phyloP scores from a whole-genome alignment of 441 rosid species.

The Erodium texanum region DNA sequence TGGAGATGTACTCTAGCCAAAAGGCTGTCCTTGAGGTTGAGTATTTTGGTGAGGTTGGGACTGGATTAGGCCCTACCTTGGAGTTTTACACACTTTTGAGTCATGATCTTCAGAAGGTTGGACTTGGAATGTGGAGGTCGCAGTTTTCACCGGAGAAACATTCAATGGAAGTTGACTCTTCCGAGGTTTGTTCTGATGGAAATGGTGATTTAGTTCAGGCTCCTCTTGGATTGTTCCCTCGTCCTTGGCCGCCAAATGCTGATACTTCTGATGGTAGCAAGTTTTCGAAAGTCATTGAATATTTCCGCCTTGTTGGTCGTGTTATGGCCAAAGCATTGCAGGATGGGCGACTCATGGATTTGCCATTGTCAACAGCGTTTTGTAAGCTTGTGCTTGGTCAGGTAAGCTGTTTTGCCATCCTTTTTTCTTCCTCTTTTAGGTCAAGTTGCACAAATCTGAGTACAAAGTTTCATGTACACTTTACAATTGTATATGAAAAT shows the following conservation, averaged over 20 bases:
- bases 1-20: constrained; percentile 99
- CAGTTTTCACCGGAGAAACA: constrained; percentile 38
- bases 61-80: constrained; percentile 96
- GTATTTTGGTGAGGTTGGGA: constrained; percentile 99
- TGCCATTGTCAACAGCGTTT: constrained; percentile 76
- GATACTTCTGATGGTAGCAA: constrained; percentile 70
- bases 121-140: constrained; percentile 96
- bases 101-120: constrained; percentile 79
- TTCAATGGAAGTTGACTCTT: constrained; percentile 42
- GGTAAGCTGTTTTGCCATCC: constrained; percentile 28
- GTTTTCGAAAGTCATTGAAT: constrained; percentile 61
- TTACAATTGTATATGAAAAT: too few relatives aligned
- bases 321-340: constrained; percentile 99
- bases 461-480: too few relatives aligned
- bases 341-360: constrained; percentile 93
- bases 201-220: constrained; percentile 52
- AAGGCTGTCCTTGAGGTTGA: constrained; percentile 98
- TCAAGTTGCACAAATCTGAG: too few relatives aligned
- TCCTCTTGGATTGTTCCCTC: constrained; percentile 90
- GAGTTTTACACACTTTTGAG: constrained; percentile 97
- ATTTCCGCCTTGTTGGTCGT: constrained; percentile 92
- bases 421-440: background rate
- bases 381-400: constrained; percentile 88
- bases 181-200: constrained; percentile 16
- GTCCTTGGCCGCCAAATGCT: constrained; percentile 77